Conservation (phyloP, 805 yeast species). For the Maudiozyma turicensis region DNA sequence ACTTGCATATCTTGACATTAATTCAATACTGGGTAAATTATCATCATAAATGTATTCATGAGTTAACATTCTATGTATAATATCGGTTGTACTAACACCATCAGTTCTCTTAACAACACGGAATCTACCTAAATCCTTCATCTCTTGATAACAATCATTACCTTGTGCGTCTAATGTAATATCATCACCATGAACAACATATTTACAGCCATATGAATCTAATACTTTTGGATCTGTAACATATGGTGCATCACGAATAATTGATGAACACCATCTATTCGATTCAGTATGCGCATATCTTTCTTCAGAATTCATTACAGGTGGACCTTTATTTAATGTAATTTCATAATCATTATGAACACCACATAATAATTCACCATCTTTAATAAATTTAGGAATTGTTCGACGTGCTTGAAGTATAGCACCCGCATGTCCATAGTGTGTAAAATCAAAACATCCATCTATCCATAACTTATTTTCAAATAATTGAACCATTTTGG, state of each 20-base stretch:
- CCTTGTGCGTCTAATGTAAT: slow-evolving; percentile 95
- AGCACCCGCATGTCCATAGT: slow-evolving; percentile 97
- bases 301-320: slow-evolving; percentile 79
- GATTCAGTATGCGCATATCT: slow-evolving; percentile 78
- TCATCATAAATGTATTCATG: slow-evolving; percentile 7
- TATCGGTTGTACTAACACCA: slow-evolving; percentile 88
- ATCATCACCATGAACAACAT: slow-evolving; percentile 98
- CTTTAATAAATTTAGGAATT: neutral
- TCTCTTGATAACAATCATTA: slow-evolving; percentile 77
- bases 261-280: slow-evolving; percentile 76
- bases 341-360: slow-evolving; percentile 91
- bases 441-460: slow-evolving; percentile 97
- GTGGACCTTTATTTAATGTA: slow-evolving; percentile 78
- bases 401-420: slow-evolving; percentile 83
- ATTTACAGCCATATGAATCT: slow-evolving; percentile 66
- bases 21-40: slow-evolving; percentile 7
- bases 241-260: slow-evolving; percentile 78
- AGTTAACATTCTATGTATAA: slow-evolving; percentile 76
- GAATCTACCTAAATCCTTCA: slow-evolving; percentile 79
- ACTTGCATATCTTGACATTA: slow-evolving; percentile 45
- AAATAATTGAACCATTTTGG: neutral
- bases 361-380: slow-evolving; percentile 44
- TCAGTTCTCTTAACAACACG: slow-evolving; percentile 90
- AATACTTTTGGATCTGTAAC: slow-evolving; percentile 73
- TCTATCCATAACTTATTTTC: slow-evolving; percentile 78